Evolutionary conservation across 1,284 basidiomycete species (phyloP).

Genomic region (Marasmius fiardii): DNA sequence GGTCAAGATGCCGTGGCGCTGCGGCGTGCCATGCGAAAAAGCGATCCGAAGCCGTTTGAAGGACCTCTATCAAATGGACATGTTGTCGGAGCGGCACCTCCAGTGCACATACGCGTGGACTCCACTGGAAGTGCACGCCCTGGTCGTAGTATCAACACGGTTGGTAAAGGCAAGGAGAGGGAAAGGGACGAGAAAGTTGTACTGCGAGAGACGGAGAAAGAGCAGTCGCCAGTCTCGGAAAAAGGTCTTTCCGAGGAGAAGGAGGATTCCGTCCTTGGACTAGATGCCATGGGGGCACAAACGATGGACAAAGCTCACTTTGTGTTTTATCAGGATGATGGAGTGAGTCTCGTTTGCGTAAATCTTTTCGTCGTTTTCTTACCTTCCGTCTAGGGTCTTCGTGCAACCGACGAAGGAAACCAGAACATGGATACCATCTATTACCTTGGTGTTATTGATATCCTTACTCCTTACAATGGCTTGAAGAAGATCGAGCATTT

Average conservation of each 20-base stretch:
- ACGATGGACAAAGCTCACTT: constrained; percentile 80
- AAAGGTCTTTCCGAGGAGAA: background rate
- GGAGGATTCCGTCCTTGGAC: background rate
- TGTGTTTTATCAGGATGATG: constrained; percentile 96
- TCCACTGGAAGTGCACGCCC: constrained; percentile 45
- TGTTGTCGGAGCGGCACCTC: constrained; percentile 42
- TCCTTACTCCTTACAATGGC: constrained; percentile 83
- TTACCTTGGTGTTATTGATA: constrained; percentile 94
- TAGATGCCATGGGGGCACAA: constrained; percentile 31
- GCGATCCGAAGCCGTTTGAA: constrained; percentile 75
- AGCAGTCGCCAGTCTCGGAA: background rate
- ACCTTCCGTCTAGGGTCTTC: constrained; percentile 50
- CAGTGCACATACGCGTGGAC: constrained; percentile 36
- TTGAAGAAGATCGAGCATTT: constrained; percentile 86
- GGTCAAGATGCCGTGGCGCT: constrained; percentile 70
- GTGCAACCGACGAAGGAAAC: constrained; percentile 87
- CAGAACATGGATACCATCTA: constrained; percentile 79
- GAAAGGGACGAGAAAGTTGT: background rate
- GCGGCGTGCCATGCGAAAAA: constrained; percentile 80
- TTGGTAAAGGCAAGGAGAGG: constrained; percentile 1
- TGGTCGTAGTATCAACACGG: background rate
- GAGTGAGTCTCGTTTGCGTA: constrained; percentile 24
- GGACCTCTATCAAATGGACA: constrained; percentile 17
- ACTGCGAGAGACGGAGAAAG: background rate
- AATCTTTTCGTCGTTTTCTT: background rate